Evolutionary conservation across 306 rosid genomes (phyloP).

Genomic region (Casuarina glauca): DNA sequence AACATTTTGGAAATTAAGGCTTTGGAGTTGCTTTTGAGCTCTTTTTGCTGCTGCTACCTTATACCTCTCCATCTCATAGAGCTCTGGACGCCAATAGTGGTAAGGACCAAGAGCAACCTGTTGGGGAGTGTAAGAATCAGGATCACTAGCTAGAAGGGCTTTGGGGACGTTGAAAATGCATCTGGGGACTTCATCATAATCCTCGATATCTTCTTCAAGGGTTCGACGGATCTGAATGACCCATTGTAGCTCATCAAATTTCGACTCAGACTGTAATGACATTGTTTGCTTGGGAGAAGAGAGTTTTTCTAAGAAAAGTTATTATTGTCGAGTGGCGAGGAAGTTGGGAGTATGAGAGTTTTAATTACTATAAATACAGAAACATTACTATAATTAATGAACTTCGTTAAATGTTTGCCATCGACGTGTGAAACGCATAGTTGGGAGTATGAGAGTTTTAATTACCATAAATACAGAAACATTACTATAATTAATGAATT

Average conservation of each 20-base stretch:
- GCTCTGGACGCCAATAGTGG: constrained; percentile 73
- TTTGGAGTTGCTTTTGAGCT: constrained; percentile 47
- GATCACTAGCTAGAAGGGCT: constrained; percentile 48
- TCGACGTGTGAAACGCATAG: neutral
- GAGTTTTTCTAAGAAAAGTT: neutral
- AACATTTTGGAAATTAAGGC: constrained; percentile 39
- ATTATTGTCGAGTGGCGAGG: constrained; percentile 16
- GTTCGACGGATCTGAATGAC: constrained; percentile 56
- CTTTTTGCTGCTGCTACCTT: constrained; percentile 62
- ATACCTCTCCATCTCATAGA: constrained; percentile 75
- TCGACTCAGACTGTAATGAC: constrained; percentile 33
- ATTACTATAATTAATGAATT: constrained; percentile 22
- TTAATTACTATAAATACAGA: neutral
- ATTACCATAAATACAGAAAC: neutral
- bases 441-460: constrained; percentile 21
- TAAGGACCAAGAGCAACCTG: constrained; percentile 77
- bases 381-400: constrained; percentile 19
- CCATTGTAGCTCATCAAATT: constrained; percentile 60
- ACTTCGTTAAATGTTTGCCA: neutral
- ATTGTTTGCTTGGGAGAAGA: neutral
- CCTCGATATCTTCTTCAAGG: constrained; percentile 40
- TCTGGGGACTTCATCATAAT: constrained; percentile 43
- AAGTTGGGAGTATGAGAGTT: constrained; percentile 25
- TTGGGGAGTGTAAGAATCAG: constrained; percentile 70
- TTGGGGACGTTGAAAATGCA: constrained; percentile 64